These are phyloP conservation scores for Amanita rubescens DNA, from an alignment of 768 basidiomycete genomes.

Conservation along the genomic window DNA sequence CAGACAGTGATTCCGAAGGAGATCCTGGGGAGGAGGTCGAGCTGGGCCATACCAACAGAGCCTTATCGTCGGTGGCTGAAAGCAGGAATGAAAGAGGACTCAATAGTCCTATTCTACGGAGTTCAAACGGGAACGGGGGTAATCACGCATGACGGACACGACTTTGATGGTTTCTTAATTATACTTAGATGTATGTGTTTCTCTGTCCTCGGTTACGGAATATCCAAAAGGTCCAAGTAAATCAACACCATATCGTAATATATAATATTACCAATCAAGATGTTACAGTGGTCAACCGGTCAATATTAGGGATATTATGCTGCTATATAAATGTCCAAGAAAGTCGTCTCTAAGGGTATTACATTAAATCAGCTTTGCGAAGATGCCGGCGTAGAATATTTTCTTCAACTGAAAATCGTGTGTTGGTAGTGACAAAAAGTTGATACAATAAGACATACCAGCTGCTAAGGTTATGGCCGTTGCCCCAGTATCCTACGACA, in stretches of 20 bases:
- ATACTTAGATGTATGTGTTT: background rate
- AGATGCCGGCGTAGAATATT: constrained; percentile 67
- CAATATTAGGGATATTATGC: too few relatives aligned
- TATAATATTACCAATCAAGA: background rate
- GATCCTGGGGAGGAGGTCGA: constrained; percentile 36
- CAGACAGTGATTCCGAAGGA: constrained; percentile 33
- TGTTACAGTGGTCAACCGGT: background rate
- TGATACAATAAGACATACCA: constrained; percentile 33
- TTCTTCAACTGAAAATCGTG: constrained; percentile 48
- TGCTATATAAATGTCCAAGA: too few relatives aligned
- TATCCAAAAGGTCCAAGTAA: background rate
- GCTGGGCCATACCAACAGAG: constrained; percentile 21
- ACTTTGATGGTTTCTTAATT: background rate
- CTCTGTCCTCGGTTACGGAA: background rate
- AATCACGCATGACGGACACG: constrained; percentile 9
- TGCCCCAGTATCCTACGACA: constrained; percentile 58
- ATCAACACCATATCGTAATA: background rate
- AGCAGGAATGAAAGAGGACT: constrained; percentile 58
- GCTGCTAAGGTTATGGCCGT: constrained; percentile 66
- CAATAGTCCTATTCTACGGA: constrained; percentile 53
- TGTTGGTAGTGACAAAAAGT: background rate
- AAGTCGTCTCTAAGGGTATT: constrained; percentile 12
- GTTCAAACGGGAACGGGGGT: constrained; percentile 16
- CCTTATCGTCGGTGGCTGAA: constrained; percentile 12
- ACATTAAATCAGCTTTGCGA: constrained; percentile 64